A percentile compares a stretch with the other conserved stretches of the same genome.
Conservation (phyloP, 306 rosid species). For the Vigna unguiculata region DNA sequence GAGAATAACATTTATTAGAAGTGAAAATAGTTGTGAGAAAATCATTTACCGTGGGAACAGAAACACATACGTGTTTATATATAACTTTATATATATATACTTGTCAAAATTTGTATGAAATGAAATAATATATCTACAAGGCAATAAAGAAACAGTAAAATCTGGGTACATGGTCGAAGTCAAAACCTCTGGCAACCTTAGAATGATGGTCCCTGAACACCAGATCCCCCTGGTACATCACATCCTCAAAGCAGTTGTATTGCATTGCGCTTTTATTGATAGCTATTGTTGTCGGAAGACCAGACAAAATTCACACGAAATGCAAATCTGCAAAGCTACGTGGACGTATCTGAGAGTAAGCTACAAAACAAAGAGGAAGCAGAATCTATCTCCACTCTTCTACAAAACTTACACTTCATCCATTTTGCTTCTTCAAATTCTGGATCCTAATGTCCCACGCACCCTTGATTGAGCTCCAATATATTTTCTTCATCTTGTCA, state of each 20-base stretch:
- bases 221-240: slow-evolving; percentile 44
- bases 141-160: slow-evolving; percentile 31
- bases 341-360: slow-evolving; percentile 36
- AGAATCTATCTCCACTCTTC: slow-evolving; percentile 55
- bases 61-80: slow-evolving; percentile 27
- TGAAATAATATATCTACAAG: slow-evolving; percentile 42
- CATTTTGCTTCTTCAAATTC: slow-evolving; percentile 27
- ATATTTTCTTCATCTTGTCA: slow-evolving; percentile 13
- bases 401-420: slow-evolving; percentile 51
- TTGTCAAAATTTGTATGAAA: slow-evolving; percentile 14
- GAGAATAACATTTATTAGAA: background rate
- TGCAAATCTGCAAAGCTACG: slow-evolving; percentile 40
- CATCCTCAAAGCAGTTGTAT: slow-evolving; percentile 40
- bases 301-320: slow-evolving; percentile 28
- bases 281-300: slow-evolving; percentile 36
- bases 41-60: slow-evolving; percentile 10
- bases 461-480: slow-evolving; percentile 30
- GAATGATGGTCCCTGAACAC: slow-evolving; percentile 28
- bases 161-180: slow-evolving; percentile 26
- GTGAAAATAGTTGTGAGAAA: background rate
- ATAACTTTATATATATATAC: background rate
- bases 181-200: slow-evolving; percentile 42
- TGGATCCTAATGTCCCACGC: background rate
- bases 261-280: slow-evolving; percentile 35
- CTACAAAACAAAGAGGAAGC: slow-evolving; percentile 49